Base-by-base conservation (phyloP, 495 filamentous ascomycete genomes). In the Parachaetomium inaequale region DNA sequence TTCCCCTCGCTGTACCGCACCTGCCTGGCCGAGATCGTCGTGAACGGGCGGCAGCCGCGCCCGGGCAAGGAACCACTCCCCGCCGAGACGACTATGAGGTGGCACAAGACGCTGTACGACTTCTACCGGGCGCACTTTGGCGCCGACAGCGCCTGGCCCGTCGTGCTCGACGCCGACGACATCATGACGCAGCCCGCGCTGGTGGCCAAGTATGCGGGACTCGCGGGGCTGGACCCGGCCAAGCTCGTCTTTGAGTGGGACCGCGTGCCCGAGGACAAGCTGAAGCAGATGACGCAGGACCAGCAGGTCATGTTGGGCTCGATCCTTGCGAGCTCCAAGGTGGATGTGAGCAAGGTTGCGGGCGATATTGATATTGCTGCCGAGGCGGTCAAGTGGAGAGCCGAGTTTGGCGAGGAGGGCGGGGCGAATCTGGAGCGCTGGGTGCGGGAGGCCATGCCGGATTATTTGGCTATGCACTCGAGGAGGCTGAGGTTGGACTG, bases 381-480 rank as follows among this genome's bases (percentile, higher is more conserved):
- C 6, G 80, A 82, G 68, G 69, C 68, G 10, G 62, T 53, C 23
- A 80, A 79, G 63, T 82, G 80, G 80, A 76, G 65, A 63, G 64
- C 57, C 7, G 79, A 82, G 60, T 81, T 81, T 66, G 80, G 79
- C 0, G 73, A 76, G 42, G 74, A 74, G 31, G 52, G 63, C 0
- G 77, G 66, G 10, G 55, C 45, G 32, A 63, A 69, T 25, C 38
- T 82, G 1, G 77, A 78, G 62, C 53, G 65, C 51, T 66, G 62
- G 57, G 78, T 81, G 1, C 43, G 64, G 38, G 72, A 63, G n/a
- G 72, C 76, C 2, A 80, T 81, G 79, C 63, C 67, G 3, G 79
- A 82, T 61, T 82, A 80, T 67, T 74, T 79, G 65, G 79, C 73
- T 66, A 58, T 82, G 38, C 78, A 69, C 62, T 72, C 64, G 34